A percentile compares a stretch with the other conserved stretches of the same genome.
phyloP scores from a whole-genome alignment of 495 filamentous ascomycete genomes.

The Astrothelium subdiscretum region DNA sequence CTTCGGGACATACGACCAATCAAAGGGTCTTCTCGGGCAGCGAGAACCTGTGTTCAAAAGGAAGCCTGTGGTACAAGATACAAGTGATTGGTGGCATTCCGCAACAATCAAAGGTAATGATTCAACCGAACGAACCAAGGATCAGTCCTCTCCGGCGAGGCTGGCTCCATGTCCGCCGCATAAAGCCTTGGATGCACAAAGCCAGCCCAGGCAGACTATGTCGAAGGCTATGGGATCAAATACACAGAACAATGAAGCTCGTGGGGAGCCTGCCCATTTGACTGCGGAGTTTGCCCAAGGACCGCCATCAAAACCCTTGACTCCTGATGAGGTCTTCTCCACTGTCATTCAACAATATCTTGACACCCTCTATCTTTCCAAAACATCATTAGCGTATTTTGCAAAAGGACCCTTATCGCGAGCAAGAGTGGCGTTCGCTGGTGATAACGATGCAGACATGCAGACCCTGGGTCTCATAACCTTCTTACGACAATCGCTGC shows the following conservation, averaged over 20 bases:
- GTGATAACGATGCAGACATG: constrained; percentile 35
- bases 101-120: constrained; percentile 5
- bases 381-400: constrained; percentile 92
- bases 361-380: constrained; percentile 82
- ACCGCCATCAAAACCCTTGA: constrained; percentile 32
- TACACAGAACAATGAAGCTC: neutral
- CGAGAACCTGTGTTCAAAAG: constrained; percentile 34
- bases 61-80: constrained; percentile 22
- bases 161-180: neutral
- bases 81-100: constrained; percentile 13
- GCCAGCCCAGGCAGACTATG: neutral
- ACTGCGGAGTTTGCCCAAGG: neutral
- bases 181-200: neutral
- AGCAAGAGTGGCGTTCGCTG: constrained; percentile 64
- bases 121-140: neutral
- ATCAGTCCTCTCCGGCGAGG: neutral
- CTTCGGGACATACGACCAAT: constrained; percentile 26
- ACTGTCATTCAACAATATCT: constrained; percentile 67
- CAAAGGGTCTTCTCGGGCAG: constrained; percentile 26
- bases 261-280: neutral
- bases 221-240: neutral
- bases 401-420: constrained; percentile 91
- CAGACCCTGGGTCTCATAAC: constrained; percentile 40
- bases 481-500: constrained; percentile 58
- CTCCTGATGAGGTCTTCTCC: constrained; percentile 52